Conservation (phyloP, 805 yeast genomes). For the Metschnikowia baotianmanensis region DNA sequence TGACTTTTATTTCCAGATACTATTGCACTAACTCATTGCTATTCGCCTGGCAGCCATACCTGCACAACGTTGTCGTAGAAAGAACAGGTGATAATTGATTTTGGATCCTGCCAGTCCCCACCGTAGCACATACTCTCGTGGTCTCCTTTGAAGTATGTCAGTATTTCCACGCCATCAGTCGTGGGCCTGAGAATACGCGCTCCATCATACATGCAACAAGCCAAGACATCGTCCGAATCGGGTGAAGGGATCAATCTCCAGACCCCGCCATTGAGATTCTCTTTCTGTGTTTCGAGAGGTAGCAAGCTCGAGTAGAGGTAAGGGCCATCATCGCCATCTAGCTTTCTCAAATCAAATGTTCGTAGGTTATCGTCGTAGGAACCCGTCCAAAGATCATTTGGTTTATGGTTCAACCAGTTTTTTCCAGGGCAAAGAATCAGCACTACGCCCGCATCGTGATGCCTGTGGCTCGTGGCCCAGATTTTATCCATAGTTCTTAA, state of each 20-base stretch:
- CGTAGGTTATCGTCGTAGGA: constrained; percentile 84
- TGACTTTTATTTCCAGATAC: background rate
- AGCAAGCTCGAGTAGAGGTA: constrained; percentile 43
- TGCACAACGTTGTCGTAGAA: constrained; percentile 87
- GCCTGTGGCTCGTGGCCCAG: constrained; percentile 44
- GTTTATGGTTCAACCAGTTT: constrained; percentile 43
- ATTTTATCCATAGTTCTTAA: constrained; percentile 37
- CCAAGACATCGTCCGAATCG: constrained; percentile 48
- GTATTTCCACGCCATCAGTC: constrained; percentile 25
- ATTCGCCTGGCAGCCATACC: constrained; percentile 51
- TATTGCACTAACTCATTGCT: background rate
- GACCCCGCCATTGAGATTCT: constrained; percentile 86
- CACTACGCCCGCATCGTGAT: constrained; percentile 91
- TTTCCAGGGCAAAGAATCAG: constrained; percentile 55
- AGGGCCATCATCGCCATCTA: constrained; percentile 36
- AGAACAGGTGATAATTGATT: constrained; percentile 73
- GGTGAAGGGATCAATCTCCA: constrained; percentile 83
- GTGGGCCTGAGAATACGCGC: constrained; percentile 58
- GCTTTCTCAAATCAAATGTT: constrained; percentile 62
- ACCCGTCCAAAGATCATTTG: constrained; percentile 73
- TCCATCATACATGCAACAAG: constrained; percentile 96
- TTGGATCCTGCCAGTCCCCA: constrained; percentile 73
- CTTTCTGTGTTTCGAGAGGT: constrained; percentile 45
- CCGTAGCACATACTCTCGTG: constrained; percentile 96
- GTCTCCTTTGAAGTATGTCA: constrained; percentile 53